Base-by-base conservation (phyloP, 768 basidiomycete genomes). In the Calocybe indica region DNA sequence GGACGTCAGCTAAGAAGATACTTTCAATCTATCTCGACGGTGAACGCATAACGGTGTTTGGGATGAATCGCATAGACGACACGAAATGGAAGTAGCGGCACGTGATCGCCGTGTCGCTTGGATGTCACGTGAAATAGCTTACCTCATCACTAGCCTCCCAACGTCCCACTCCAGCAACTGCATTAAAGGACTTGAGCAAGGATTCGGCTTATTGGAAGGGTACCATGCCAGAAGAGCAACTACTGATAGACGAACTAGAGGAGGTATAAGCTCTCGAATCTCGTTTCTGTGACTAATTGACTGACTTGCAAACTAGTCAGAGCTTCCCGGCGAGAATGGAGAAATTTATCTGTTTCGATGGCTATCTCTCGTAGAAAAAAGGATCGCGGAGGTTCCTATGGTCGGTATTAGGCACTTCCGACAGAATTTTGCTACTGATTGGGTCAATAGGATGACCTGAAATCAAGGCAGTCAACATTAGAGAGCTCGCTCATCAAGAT, bases 271-370 rank as follows among this genome's bases (percentile, higher is more conserved):
- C 12, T 39, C 9, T 14, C 8, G 36, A 14, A 3, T 22, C 34
- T 50, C 28, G 9, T 43, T 43, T 31, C 35, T 13, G 48, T 32
- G 33, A 29, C 36, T 41, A 51, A 42, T 39, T 54, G 32, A 47
- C 39, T 8, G 30, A 42, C 40, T 41, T 33, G 22, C 6, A n/a
- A 41, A n/a, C 9, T 51, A 92, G 90, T 72, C 80, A 8, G 80
- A 85, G 58, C 65, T 90, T 22, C 64, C 75, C 3, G 81, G 78
- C 36, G 91, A 92, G 48, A 83, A 84, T 63, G 86, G 82, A 10
- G 88, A 91, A 53, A 75, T 92, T 43, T 88, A 89, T 57, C 64
- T 93, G 11, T 87, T 93, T 57, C 85, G 87, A 57, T 95, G 90
- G 88, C 73, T 93, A 7, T 78, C 82, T 6, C 68, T 73, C 7